These are phyloP conservation scores for Grosmannia serpens DNA, from an alignment of 2,329 filamentous ascomycete genomes.

Conservation along the genomic window DNA sequence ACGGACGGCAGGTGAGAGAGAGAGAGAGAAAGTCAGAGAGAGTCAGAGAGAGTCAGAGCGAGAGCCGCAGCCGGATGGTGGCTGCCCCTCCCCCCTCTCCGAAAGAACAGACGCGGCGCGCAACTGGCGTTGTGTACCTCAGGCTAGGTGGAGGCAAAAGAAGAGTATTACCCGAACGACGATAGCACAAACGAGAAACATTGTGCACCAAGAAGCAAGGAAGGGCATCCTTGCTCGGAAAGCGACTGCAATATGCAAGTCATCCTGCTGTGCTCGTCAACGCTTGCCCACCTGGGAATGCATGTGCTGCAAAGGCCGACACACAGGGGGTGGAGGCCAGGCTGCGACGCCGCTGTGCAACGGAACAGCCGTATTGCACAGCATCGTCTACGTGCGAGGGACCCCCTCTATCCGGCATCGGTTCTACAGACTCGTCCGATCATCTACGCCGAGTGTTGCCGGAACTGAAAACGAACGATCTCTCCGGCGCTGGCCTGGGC, in stretches of 20 bases:
- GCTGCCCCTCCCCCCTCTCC: too few species aligned
- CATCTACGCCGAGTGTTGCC: background rate
- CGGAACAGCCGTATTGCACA: background rate
- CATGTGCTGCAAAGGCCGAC: too few species aligned
- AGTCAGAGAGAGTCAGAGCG: background rate
- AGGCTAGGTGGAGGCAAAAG: background rate
- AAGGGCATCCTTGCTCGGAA: background rate
- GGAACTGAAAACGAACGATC: background rate
- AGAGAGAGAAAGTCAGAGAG: background rate
- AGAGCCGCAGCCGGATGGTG: too few species aligned
- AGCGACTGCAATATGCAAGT: background rate
- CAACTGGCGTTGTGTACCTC: too few species aligned
- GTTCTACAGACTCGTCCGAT: background rate
- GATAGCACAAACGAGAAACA: background rate
- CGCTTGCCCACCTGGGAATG: constrained; percentile 25
- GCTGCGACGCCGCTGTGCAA: too few species aligned
- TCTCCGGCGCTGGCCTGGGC: background rate
- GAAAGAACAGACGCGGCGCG: too few species aligned
- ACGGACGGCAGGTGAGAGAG: background rate
- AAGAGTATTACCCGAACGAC: background rate
- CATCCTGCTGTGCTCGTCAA: constrained; percentile 24
- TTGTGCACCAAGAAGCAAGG: background rate
- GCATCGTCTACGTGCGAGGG: background rate
- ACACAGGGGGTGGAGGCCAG: too few species aligned
- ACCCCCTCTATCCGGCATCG: background rate